Base-by-base conservation (phyloP, 1,139 yeast genomes). In the Blastobotrys apis region DNA sequence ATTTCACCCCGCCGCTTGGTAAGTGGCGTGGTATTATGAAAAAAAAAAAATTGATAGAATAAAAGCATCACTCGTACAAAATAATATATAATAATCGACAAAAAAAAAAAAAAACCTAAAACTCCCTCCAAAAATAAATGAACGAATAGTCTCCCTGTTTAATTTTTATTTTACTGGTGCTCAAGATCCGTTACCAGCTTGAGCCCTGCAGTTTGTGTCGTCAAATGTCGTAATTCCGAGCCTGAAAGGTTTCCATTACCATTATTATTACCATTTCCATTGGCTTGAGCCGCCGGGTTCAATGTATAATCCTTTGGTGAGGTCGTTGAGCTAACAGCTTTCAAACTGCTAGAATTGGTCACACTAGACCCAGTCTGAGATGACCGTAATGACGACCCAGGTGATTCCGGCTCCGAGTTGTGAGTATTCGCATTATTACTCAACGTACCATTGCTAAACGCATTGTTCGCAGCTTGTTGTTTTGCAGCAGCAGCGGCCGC, bases 171-270 rank as follows among this genome's bases (percentile, higher is more conserved):
- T 36, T 17, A 16, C 31, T 19, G 25, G n/a, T 49, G 26, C 30
- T 53, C 54, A 30, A 57, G 42, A 36, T 57, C 56, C 6, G 62
- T 58, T 22, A 51, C 55, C 9, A 58, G 44, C 33, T 53, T 52
- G 19, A 58, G 47, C 6, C 60, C 59, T 2, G 60, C 59, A 10
- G 62, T 58, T 39, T 56, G 56, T 16, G 57, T 48, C 3, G 58
- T 56, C 31, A 57, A 29, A 34, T 56, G 58, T n/a, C 56, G 44
- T 13, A 54, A 32, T 20, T 50, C 55, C 12, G 30, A 4, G 12
- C 9, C 17, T 12, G 6, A 6, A 6, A 23, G 26, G 26, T 23
- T 23, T n/a, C n/a, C n/a, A n/a, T n/a, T n/a, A n/a, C n/a, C n/a
- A n/a, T n/a, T n/a, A n/a, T n/a, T 13, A 30, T 30, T 9, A 9